These are phyloP conservation scores for Aspergillus kassunensis DNA, from an alignment of 495 filamentous ascomycete genomes.

Conservation along the genomic window DNA sequence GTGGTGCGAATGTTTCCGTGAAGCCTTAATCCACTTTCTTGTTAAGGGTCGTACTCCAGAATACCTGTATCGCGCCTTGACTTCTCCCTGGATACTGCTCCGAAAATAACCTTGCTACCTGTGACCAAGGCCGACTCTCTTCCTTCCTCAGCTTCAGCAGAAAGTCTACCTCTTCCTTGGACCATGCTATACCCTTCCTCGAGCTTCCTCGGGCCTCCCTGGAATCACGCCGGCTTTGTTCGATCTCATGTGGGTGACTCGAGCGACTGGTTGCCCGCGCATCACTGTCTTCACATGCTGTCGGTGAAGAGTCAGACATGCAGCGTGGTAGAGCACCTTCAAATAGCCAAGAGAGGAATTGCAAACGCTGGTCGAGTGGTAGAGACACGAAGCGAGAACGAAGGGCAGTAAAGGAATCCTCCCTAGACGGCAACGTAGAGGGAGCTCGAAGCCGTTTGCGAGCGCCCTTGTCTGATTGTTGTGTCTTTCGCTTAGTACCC, in stretches of 20 bases:
- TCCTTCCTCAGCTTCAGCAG: constrained; percentile 23
- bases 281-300: constrained; percentile 13
- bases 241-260: not conserved
- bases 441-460: constrained; percentile 12
- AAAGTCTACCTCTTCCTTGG: constrained; percentile 19
- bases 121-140: constrained; percentile 19
- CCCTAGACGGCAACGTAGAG: not conserved
- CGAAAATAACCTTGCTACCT: constrained; percentile 23
- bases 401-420: constrained; percentile 15
- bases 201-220: constrained; percentile 7
- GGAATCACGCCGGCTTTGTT: not conserved
- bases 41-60: constrained; percentile 20
- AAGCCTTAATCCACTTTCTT: constrained; percentile 12
- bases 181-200: constrained; percentile 19
- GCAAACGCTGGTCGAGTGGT: constrained; percentile 14
- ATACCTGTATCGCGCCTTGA: constrained; percentile 20
- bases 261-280: constrained; percentile 3
- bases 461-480: constrained; percentile 1
- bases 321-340: constrained; percentile 17
- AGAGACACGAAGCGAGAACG: constrained; percentile 17
- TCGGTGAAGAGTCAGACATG: constrained; percentile 7
- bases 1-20: not conserved
- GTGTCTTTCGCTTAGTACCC: constrained; percentile 10
- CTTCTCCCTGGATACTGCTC: constrained; percentile 19
- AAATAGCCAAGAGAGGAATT: constrained; percentile 24